Conservation (phyloP, 2,329 filamentous ascomycete genomes). For the Calonectria naviculata region DNA sequence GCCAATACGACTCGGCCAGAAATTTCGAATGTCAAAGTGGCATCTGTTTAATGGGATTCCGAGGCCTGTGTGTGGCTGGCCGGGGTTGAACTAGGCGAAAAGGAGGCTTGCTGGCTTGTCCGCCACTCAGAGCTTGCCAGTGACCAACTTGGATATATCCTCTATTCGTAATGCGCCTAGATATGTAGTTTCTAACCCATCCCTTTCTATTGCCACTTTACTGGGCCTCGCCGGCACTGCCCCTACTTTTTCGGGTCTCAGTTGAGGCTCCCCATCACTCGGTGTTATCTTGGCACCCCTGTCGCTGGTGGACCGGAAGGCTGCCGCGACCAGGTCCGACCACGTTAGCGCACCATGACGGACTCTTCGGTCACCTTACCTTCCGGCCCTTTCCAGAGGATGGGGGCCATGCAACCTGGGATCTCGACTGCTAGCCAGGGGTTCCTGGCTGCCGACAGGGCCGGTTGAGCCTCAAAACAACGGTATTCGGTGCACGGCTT, state of each 20-base stretch:
- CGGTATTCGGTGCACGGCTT: conserved; percentile 9
- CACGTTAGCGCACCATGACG: conserved; percentile 30
- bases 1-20: neutral
- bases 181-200: too few species aligned
- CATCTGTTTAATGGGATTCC: neutral
- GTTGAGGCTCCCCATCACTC: conserved; percentile 34
- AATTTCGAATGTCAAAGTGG: neutral
- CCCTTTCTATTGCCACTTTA: neutral
- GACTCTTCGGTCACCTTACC: neutral
- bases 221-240: conserved; percentile 4
- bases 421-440: neutral
- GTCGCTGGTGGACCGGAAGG: conserved; percentile 26
- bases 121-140: neutral
- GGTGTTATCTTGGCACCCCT: conserved; percentile 34
- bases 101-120: neutral
- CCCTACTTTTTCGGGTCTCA: conserved; percentile 18
- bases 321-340: conserved; percentile 28
- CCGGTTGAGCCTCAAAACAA: conserved; percentile 20
- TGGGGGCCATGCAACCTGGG: conserved; percentile 10
- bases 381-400: conserved; percentile 7
- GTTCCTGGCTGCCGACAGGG: neutral
- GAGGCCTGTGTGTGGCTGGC: neutral
- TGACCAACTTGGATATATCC: too few species aligned
- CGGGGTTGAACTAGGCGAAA: neutral
- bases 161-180: too few species aligned